Evolutionary conservation across 2,329 filamentous ascomycete genomes (phyloP), one percentile per base, ranked within the genome.

Genomic region (Phialophora macrospora): DNA sequence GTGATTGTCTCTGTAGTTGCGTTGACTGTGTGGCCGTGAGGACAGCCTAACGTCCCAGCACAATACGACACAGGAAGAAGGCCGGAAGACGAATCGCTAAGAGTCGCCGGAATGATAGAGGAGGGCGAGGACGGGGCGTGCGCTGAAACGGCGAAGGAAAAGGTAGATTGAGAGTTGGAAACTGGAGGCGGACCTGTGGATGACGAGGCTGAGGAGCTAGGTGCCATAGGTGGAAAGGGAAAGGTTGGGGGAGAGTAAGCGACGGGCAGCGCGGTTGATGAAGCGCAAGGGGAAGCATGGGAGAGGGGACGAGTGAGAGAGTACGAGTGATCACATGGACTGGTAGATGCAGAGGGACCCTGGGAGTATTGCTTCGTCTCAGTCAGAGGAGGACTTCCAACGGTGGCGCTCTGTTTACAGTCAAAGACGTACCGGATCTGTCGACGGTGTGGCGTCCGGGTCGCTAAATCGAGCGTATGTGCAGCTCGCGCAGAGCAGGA

Each of bases 401-500:
- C n/a, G 8, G 38, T 44, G 38, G 38, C 38, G 38, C 6, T n/a
- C 14, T n/a, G n/a, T 14, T 3, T 6, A 12, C 12, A 51, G 24
- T 5, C n/a, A 51, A 20, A n/a, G 20, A 51, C 48, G 48, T 26
- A 51, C 48, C 48, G 20, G 24, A 28, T 51, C 22, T 26, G 11
- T 17, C 48, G 20, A 51, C 22, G 48, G 14, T 26, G 20, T 28
- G 0, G 48, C 20, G 20, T 28, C 20, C 24, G 48, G 22, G 9
- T 28, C 20, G 14, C 8, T 11, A 51, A 51, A 12, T 22, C 26
- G 48, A 24, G 48, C 48, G 14, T 26, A 26, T 22, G 20, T 17
- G 24, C 22, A 24, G 48, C 48, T 51, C 24, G 48, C 48, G 20
- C 48, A 9, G 22, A 51, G 48, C 48, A 51, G 24, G 48, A 51